phyloP scores from a whole-genome alignment of 2,329 filamentous ascomycete genomes.

The Colletotrichum plurivorum region DNA sequence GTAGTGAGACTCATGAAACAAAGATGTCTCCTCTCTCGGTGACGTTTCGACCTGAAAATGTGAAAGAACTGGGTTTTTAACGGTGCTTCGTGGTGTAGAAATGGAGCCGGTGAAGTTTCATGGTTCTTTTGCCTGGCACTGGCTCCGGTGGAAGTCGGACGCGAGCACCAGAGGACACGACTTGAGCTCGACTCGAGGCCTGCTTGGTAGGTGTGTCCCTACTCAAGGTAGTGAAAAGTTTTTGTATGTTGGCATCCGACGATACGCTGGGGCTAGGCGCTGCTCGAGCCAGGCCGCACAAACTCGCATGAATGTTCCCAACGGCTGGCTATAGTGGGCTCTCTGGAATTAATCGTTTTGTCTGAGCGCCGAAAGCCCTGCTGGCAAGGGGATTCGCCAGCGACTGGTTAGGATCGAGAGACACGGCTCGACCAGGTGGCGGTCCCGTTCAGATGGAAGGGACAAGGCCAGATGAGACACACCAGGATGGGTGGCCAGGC shows the following conservation, averaged over 20 bases:
- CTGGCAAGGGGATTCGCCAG: slow-evolving; percentile 4
- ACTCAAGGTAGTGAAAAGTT: neutral
- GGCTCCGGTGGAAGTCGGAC: neutral
- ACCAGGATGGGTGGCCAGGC: neutral
- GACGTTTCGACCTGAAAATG: neutral
- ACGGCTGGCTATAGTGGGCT: neutral
- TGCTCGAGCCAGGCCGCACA: neutral
- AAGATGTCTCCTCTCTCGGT: neutral
- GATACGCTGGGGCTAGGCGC: neutral
- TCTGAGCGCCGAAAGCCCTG: slow-evolving; percentile 2
- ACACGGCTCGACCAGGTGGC: neutral
- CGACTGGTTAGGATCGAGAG: neutral
- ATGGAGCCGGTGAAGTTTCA: neutral
- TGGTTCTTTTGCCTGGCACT: slow-evolving; percentile 5
- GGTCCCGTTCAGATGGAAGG: neutral
- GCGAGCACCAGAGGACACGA: neutral
- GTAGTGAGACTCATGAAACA: neutral
- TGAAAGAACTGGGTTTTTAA: slow-evolving; percentile 5
- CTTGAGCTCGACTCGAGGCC: neutral
- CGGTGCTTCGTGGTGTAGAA: neutral
- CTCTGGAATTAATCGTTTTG: neutral
- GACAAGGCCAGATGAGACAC: slow-evolving; percentile 15
- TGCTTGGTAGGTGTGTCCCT: too few species aligned
- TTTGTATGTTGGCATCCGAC: neutral
- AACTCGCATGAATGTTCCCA: neutral